Conservation (phyloP, 2,329 filamentous ascomycete genomes). For the Ascochyta fabae region DNA sequence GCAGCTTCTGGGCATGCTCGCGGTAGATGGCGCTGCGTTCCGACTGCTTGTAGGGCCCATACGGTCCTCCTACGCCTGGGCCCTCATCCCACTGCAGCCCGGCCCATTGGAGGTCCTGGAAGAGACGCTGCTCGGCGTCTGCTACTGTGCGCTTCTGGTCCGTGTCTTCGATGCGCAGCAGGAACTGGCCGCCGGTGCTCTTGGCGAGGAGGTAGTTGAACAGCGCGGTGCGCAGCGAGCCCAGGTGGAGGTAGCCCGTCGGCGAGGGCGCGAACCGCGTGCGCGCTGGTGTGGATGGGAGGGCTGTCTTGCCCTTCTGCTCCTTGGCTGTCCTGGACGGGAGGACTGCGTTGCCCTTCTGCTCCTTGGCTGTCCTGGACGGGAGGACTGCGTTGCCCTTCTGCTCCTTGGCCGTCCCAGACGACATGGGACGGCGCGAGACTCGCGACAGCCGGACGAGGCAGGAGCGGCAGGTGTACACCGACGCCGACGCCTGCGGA, state of each 20-base stretch:
- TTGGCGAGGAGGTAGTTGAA: constrained; percentile 94
- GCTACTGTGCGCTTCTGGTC: constrained; percentile 85
- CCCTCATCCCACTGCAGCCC: constrained; percentile 94
- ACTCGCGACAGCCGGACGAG: constrained; percentile 27
- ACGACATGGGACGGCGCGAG: constrained; percentile 21
- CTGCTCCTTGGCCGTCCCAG: constrained; percentile 14
- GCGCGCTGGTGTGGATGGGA: constrained; percentile 52
- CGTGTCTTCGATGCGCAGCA: constrained; percentile 92
- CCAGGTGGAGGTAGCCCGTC: constrained; percentile 90
- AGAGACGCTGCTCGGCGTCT: constrained; percentile 79
- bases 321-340: not conserved
- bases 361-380: constrained; percentile 5
- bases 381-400: constrained; percentile 31
- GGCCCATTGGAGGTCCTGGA: constrained; percentile 84
- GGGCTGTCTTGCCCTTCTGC: constrained; percentile 18
- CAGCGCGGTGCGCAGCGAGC: constrained; percentile 89
- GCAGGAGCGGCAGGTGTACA: constrained; percentile 42
- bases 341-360: constrained; percentile 13
- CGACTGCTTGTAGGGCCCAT: constrained; percentile 88
- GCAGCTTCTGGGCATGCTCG: constrained; percentile 70
- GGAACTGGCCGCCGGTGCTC: constrained; percentile 85
- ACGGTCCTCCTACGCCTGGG: constrained; percentile 78
- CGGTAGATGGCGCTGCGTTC: constrained; percentile 77
- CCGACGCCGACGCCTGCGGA: constrained; percentile 26
- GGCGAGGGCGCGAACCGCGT: constrained; percentile 95